Base-by-base conservation (phyloP, 306 rosid species). In the Trifolium dubium region DNA sequence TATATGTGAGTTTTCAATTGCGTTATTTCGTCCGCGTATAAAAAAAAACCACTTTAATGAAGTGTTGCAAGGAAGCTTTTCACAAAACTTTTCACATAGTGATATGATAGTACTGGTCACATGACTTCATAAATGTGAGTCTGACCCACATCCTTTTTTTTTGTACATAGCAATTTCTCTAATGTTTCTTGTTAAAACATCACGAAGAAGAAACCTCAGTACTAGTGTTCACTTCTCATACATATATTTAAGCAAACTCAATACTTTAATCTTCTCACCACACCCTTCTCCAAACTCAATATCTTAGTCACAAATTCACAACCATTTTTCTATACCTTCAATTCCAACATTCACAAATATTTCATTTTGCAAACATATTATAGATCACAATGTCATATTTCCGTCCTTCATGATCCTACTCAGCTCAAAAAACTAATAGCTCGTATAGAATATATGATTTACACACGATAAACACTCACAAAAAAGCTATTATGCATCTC, bases 231-330 rank as follows among this genome's bases (percentile, higher is more conserved):
- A 2, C 17, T 68, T 19, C 17, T 10, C 74, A 15, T 13, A 5
- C 10, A 50, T 4, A 30, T 69, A 30, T 69, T 15, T 50, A 32
- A 68, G 61, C 43, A 50, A 32, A 32, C 47, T 40, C 44, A 32
- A 69, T 46, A 69, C 32, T 23, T 67, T 8, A 35, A 9, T 35
- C 53, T 11, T 19, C 53, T 39, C 55, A 41, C 28, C 39, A 43
- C 5, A 41, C 19, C 11, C 71, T 19, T 63, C 68, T 37, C 49
- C 49, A 63, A 30, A 43, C 51, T 18, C 69, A 39, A 64, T 64
- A 64, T 64, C 15, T 18, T 7, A 49, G 0, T 49, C 46, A n/a
- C 46, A 10, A n/a, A 68, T 47, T 47, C 73, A 64, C 54, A 43
- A 11, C 9, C 37, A 40, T 64, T 64, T 51, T 39, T 39, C 51